phyloP scores from a whole-genome alignment of 495 filamentous ascomycete genomes.

The Tetracladium setigerum region DNA sequence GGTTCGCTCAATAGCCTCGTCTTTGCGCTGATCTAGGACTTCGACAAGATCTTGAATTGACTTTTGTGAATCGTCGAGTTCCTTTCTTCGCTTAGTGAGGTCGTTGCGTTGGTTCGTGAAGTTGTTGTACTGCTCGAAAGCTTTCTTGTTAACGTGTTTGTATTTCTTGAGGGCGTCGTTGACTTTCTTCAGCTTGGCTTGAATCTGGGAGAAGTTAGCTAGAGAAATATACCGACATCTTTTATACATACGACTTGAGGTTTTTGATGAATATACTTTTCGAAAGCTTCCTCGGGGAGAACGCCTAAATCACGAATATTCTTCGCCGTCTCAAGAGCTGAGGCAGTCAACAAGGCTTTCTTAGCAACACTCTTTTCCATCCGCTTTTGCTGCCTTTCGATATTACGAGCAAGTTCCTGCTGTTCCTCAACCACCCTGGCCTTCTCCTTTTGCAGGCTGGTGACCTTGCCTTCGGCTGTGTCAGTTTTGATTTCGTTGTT shows the following conservation, averaged over 20 bases:
- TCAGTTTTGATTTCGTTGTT: constrained; percentile 70
- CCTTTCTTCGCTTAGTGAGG: constrained; percentile 70
- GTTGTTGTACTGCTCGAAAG: constrained; percentile 96
- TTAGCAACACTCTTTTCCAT: constrained; percentile 90
- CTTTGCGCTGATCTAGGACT: constrained; percentile 89
- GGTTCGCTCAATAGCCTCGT: constrained; percentile 91
- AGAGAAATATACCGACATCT: background rate
- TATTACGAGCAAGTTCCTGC: constrained; percentile 69
- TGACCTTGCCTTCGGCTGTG: constrained; percentile 48
- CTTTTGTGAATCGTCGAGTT: constrained; percentile 73
- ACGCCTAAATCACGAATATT: constrained; percentile 92
- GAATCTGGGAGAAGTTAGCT: constrained; percentile 42
- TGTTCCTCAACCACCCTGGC: constrained; percentile 57
- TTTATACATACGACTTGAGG: constrained; percentile 53
- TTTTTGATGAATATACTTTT: constrained; percentile 75
- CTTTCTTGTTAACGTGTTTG: constrained; percentile 98
- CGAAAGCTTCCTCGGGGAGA: constrained; percentile 89
- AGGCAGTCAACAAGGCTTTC: constrained; percentile 66
- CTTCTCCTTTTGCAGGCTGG: constrained; percentile 55
- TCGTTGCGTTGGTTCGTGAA: constrained; percentile 88
- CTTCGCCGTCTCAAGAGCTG: constrained; percentile 68
- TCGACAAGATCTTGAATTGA: constrained; percentile 88
- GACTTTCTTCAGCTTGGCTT: constrained; percentile 83
- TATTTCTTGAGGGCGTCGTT: constrained; percentile 94
- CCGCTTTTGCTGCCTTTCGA: constrained; percentile 80